Conservation (phyloP, 2,329 filamentous ascomycete species). For the Aspergillus tanneri region DNA sequence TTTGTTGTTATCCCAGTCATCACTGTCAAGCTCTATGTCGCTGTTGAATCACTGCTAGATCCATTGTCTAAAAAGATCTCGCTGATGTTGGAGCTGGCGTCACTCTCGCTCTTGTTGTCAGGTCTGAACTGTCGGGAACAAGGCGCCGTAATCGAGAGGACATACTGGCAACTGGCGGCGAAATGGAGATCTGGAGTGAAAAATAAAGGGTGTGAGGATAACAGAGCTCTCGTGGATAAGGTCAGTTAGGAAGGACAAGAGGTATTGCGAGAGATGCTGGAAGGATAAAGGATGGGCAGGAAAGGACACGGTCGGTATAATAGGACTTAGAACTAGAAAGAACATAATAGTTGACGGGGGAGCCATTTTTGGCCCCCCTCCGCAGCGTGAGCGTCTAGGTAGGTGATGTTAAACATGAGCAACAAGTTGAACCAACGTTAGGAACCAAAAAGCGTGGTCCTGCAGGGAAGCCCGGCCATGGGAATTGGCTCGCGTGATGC, state of each 20-base stretch:
- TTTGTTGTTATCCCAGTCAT: too few relatives aligned
- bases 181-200: not conserved
- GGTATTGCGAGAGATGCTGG: not conserved
- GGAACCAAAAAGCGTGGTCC: not conserved
- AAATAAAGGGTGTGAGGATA: not conserved
- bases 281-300: not conserved
- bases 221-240: not conserved
- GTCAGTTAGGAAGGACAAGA: not conserved
- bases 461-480: not conserved
- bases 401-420: not conserved
- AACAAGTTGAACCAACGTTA: not conserved
- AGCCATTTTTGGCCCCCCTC: not conserved
- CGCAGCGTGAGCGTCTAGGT: not conserved
- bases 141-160: too few relatives aligned
- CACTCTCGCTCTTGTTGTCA: too few relatives aligned
- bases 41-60: too few relatives aligned
- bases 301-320: not conserved
- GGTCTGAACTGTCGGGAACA: too few relatives aligned
- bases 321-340: slow-evolving; percentile 1
- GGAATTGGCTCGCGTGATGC: not conserved
- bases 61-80: too few relatives aligned
- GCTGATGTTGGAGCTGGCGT: too few relatives aligned
- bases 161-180: too few relatives aligned
- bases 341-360: not conserved
- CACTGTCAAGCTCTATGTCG: too few relatives aligned